phyloP scores from a whole-genome alignment of 305 asterid species.

The Fraxinus sp. region DNA sequence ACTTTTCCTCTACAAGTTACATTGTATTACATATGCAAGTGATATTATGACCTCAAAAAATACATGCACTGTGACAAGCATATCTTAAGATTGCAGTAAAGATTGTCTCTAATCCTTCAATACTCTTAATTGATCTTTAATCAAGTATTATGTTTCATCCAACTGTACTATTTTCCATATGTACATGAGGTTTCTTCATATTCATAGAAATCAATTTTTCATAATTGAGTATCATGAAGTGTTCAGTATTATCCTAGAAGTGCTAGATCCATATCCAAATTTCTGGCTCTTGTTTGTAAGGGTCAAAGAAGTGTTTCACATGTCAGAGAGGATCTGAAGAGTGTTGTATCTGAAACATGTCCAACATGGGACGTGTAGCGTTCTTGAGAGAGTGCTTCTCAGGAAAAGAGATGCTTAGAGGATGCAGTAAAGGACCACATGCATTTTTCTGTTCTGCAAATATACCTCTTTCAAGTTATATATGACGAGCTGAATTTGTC shows the following conservation, averaged over 20 bases:
- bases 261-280: background rate
- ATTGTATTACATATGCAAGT: background rate
- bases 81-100: background rate
- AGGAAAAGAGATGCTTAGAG: conserved; percentile 8
- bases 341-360: background rate
- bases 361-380: background rate
- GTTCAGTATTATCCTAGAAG: background rate
- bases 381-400: background rate
- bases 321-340: background rate
- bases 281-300: background rate
- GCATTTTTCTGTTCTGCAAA: background rate
- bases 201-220: background rate
- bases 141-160: background rate
- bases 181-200: background rate
- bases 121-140: background rate
- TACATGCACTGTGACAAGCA: background rate
- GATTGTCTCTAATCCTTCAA: background rate
- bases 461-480: conserved; percentile 72
- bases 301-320: background rate
- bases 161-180: background rate
- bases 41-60: background rate
- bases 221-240: background rate
- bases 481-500: conserved; percentile 71
- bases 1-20: background rate
- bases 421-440: conserved; percentile 5